A percentile compares a stretch with the other conserved stretches of the same genome.
Conservation (phyloP, 164 flowering plant genomes). For the Liriodendron chinense region DNA sequence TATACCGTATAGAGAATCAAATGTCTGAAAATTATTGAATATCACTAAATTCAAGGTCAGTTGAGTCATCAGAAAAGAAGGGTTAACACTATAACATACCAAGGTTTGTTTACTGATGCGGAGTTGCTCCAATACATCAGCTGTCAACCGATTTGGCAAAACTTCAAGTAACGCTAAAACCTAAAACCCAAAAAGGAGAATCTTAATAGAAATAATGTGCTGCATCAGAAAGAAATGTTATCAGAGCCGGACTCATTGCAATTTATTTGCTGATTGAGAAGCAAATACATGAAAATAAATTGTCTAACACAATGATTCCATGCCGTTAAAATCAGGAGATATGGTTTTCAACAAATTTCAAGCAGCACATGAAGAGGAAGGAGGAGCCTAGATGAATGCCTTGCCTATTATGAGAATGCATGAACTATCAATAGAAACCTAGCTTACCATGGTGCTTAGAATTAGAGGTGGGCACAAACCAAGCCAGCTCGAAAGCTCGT, state of each 20-base stretch:
- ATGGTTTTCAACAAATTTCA: no score
- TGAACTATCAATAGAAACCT: no score
- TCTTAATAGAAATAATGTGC: background rate
- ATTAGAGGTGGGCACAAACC: no score
- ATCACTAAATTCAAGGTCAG: constrained; percentile 2
- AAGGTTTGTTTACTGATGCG: constrained; percentile 90
- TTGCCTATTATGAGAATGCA: no score
- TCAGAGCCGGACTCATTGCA: background rate
- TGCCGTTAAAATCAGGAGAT: no score
- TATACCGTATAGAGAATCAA: constrained; percentile 14
- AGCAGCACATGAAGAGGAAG: no score
- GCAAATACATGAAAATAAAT: no score
- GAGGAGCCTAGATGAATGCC: no score
- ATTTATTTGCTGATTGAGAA: no score
- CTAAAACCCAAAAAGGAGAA: constrained; percentile 35
- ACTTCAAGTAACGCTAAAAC: constrained; percentile 84
- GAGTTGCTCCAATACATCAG: constrained; percentile 85
- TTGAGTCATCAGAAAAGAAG: background rate
- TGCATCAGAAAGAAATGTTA: constrained; percentile 1
- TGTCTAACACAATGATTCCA: no score
- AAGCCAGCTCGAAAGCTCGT: no score
- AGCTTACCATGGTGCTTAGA: no score
- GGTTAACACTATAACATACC: constrained; percentile 33
- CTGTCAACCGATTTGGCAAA: constrained; percentile 83
- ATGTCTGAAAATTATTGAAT: constrained; percentile 9